Percentiles rank a stretch among this genome's conserved stretches.
These are phyloP conservation scores for Cichorium intybus DNA, from an alignment of 140 eudicot species.

Conservation along the genomic window DNA sequence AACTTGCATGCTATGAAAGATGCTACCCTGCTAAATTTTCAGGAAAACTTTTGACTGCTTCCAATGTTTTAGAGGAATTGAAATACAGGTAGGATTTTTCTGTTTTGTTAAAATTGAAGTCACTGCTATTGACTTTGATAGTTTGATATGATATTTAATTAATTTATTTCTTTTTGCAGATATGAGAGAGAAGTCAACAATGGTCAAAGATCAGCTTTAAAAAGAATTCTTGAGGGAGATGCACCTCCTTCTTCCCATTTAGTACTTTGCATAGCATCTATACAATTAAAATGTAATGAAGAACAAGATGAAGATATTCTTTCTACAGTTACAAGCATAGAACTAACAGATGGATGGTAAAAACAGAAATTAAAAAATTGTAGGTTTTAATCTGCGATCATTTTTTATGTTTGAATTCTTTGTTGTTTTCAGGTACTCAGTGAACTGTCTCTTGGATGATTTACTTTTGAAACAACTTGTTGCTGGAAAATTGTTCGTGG, in stretches of 20 bases:
- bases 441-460: slow-evolving; percentile 72
- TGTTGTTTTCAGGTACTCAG: slow-evolving; percentile 54
- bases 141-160: not conserved
- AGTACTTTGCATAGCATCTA: slow-evolving; percentile 83
- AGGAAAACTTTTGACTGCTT: slow-evolving; percentile 59
- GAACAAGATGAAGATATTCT: slow-evolving; percentile 25
- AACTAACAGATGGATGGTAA: slow-evolving; percentile 94
- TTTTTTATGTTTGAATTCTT: slow-evolving; percentile 14
- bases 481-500: slow-evolving; percentile 69
- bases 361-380: slow-evolving; percentile 18
- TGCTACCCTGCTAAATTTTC: slow-evolving; percentile 55
- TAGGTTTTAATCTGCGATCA: slow-evolving; percentile 10
- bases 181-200: slow-evolving; percentile 93
- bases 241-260: slow-evolving; percentile 73
- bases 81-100: slow-evolving; percentile 59
- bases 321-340: slow-evolving; percentile 43
- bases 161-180: slow-evolving; percentile 34
- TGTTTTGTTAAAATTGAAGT: slow-evolving; percentile 1
- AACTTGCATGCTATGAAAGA: slow-evolving; percentile 94
- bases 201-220: slow-evolving; percentile 85
- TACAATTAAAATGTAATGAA: slow-evolving; percentile 31
- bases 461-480: slow-evolving; percentile 58
- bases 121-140: no score
- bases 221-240: slow-evolving; percentile 91
- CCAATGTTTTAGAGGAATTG: slow-evolving; percentile 81